Percentiles rank a stretch among this genome's conserved stretches.
phyloP scores from a whole-genome alignment of 192 early-diverging fungal species.

The Radiomyces spectabilis region DNA sequence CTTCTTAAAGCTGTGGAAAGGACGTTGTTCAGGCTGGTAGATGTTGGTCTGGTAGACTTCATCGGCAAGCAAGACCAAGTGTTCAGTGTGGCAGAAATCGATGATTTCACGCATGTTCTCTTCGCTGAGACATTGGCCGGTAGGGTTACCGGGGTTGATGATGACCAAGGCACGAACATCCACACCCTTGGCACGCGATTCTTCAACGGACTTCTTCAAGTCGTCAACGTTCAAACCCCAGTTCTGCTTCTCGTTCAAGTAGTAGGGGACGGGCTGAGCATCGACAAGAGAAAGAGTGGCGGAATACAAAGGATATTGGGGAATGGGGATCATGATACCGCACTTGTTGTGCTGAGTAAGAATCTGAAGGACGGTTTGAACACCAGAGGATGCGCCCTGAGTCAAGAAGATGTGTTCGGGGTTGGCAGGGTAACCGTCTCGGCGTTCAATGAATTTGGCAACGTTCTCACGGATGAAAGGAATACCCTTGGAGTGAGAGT shows the following conservation, averaged over 20 bases:
- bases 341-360: constrained; percentile 69
- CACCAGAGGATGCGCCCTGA: constrained; percentile 88
- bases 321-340: constrained; percentile 98
- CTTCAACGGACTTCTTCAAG: constrained; percentile 52
- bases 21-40: constrained; percentile 67
- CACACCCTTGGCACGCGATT: constrained; percentile 58
- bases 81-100: constrained; percentile 76
- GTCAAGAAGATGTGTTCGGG: constrained; percentile 88
- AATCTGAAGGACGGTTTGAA: constrained; percentile 86
- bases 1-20: constrained; percentile 97
- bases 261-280: constrained; percentile 88
- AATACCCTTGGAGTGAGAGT: constrained; percentile 94
- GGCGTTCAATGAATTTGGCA: constrained; percentile 79
- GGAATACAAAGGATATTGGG: constrained; percentile 97
- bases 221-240: constrained; percentile 75
- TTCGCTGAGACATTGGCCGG: constrained; percentile 78
- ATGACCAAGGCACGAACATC: constrained; percentile 94
- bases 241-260: constrained; percentile 76
- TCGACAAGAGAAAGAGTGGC: constrained; percentile 82
- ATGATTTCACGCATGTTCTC: constrained; percentile 89
- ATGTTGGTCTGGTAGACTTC: constrained; percentile 99
- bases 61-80: constrained; percentile 85
- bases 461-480: constrained; percentile 76
- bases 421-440: constrained; percentile 86
- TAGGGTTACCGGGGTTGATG: constrained; percentile 99